These are phyloP conservation scores for Piloderma croceum DNA, from an alignment of 768 basidiomycete genomes.

Conservation along the genomic window DNA sequence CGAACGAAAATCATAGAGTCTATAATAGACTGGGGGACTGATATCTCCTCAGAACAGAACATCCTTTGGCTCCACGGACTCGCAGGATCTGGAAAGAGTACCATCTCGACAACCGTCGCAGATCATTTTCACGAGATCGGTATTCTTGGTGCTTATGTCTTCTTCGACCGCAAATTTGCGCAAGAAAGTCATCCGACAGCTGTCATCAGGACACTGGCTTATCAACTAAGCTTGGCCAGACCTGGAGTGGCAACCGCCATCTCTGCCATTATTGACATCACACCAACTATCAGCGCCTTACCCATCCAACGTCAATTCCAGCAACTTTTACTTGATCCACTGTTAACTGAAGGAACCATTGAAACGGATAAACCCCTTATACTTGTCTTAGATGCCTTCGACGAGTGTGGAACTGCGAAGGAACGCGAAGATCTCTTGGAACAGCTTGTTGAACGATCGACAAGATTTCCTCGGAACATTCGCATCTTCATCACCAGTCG, in stretches of 20 bases:
- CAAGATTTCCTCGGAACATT: conserved; percentile 20
- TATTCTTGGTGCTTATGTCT: conserved; percentile 30
- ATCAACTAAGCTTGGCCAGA: conserved; percentile 29
- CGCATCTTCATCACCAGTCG: conserved; percentile 28
- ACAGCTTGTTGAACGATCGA: conserved; percentile 18
- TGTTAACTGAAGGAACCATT: neutral
- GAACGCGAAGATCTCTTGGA: conserved; percentile 22
- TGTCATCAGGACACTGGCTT: conserved; percentile 30
- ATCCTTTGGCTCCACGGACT: conserved; percentile 30
- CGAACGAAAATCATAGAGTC: conserved; percentile 26
- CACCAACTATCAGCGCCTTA: conserved; percentile 6
- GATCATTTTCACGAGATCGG: conserved; percentile 26
- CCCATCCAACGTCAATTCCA: neutral
- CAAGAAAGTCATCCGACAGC: conserved; percentile 23
- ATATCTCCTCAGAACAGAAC: conserved; percentile 14
- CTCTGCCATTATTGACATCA: conserved; percentile 17
- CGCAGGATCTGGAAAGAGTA: conserved; percentile 30
- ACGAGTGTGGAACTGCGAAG: conserved; percentile 22
- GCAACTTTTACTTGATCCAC: neutral
- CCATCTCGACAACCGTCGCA: conserved; percentile 30
- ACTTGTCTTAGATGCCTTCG: conserved; percentile 27
- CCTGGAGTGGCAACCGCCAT: conserved; percentile 24
- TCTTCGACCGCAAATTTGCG: conserved; percentile 28
- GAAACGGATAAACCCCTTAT: conserved; percentile 16
- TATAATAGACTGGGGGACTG: conserved; percentile 20